These are phyloP conservation scores for Cudoniella acicularis DNA, from an alignment of 495 filamentous ascomycete species.

Conservation along the genomic window DNA sequence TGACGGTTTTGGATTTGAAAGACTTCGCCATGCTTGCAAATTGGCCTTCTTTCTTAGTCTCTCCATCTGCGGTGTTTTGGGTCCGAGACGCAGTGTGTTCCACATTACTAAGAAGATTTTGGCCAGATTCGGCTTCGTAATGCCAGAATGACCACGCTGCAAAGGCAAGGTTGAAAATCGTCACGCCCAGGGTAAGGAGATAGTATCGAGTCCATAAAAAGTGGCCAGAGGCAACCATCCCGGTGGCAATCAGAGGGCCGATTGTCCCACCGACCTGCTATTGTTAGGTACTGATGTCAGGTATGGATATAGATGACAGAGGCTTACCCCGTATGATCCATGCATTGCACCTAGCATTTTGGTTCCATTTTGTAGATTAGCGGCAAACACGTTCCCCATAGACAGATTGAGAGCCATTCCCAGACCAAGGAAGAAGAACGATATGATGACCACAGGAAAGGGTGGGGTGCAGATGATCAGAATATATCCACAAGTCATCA, in stretches of 20 bases:
- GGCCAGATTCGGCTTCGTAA: constrained; percentile 43
- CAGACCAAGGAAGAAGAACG: constrained; percentile 65
- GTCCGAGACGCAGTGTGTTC: constrained; percentile 34
- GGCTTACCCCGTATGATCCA: constrained; percentile 71
- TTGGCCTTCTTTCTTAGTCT: constrained; percentile 36
- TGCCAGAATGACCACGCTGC: constrained; percentile 57
- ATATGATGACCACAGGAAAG: constrained; percentile 60
- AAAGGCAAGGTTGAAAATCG: constrained; percentile 43
- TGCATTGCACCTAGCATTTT: constrained; percentile 60
- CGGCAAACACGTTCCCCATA: constrained; percentile 71
- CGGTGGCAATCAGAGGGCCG: constrained; percentile 66
- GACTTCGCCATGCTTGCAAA: constrained; percentile 32
- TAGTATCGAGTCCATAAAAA: constrained; percentile 59
- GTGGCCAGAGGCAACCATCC: constrained; percentile 45
- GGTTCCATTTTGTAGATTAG: constrained; percentile 60
- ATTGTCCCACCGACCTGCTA: neutral
- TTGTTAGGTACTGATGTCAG: too few relatives aligned
- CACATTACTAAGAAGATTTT: constrained; percentile 33
- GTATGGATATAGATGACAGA: too few relatives aligned
- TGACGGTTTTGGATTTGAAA: constrained; percentile 55
- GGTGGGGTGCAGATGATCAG: constrained; percentile 63
- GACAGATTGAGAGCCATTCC: constrained; percentile 65
- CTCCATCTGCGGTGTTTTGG: constrained; percentile 14
- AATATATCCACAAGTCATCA: constrained; percentile 51
- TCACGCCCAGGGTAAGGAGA: constrained; percentile 48